Conservation (phyloP, 306 rosid species). For the Corylus heterophylla region DNA sequence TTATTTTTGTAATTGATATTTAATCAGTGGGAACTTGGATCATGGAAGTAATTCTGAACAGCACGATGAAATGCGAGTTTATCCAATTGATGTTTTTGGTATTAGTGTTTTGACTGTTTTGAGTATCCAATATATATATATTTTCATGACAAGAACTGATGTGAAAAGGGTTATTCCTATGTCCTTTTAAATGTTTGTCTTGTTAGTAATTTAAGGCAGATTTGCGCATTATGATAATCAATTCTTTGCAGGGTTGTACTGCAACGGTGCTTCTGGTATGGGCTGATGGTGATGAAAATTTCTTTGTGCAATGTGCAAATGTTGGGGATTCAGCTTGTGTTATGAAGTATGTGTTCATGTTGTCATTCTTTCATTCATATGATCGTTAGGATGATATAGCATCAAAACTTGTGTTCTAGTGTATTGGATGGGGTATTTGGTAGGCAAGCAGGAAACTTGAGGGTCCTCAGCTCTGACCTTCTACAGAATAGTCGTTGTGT, state of each 20-base stretch:
- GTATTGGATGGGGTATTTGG: conserved; percentile 27
- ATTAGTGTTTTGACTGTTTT: neutral
- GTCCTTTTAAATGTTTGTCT: neutral
- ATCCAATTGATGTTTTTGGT: neutral
- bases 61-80: neutral
- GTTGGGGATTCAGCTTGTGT: conserved; percentile 92
- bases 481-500: neutral
- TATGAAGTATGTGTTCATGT: conserved; percentile 59
- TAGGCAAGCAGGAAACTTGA: conserved; percentile 10
- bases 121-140: neutral
- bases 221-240: conserved; percentile 24
- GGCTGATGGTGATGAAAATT: conserved; percentile 57
- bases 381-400: conserved; percentile 26
- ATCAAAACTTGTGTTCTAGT: conserved; percentile 4
- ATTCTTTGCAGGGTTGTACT: conserved; percentile 86
- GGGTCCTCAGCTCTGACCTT: neutral
- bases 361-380: conserved; percentile 14
- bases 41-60: neutral
- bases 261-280: conserved; percentile 95
- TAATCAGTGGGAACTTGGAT: neutral
- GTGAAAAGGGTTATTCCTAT: conserved; percentile 2
- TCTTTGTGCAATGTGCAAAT: conserved; percentile 93
- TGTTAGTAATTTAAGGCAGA: conserved; percentile 13
- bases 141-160: conserved; percentile 3
- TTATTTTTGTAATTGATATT: neutral